Conservation (phyloP, 176 grass and related monocot genomes). For the maize (Zea mays) region Zm-B73-REFERENCE-NAM-5.0 NC_050096.1:228777501-228778000, state of each 20-base stretch:
- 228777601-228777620: neutral
- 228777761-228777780: constrained; percentile 90
- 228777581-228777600: constrained; percentile 23
- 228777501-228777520: constrained; percentile 12
- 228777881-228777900: constrained; percentile 99
- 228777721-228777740: constrained; percentile 90
- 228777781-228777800: constrained; percentile 83
- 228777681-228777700: constrained; percentile 26
- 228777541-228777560: constrained; percentile 5
- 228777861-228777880: constrained; percentile 97
- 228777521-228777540: neutral
- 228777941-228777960: constrained; percentile 91
- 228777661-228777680: neutral
- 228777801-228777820: constrained; percentile 88
- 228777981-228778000: constrained; percentile 46
- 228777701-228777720: constrained; percentile 84
- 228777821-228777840: constrained; percentile 91
- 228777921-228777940: constrained; percentile 90
- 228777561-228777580: neutral
- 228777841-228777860: constrained; percentile 95
- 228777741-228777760: constrained; percentile 92
- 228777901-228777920: constrained; percentile 78
- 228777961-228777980: constrained; percentile 68
- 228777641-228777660: constrained; percentile 17
- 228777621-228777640: constrained; percentile 25